Evolutionary conservation across 1,284 basidiomycete species (phyloP).

Genomic region (Ceratobasidium sp.): DNA sequence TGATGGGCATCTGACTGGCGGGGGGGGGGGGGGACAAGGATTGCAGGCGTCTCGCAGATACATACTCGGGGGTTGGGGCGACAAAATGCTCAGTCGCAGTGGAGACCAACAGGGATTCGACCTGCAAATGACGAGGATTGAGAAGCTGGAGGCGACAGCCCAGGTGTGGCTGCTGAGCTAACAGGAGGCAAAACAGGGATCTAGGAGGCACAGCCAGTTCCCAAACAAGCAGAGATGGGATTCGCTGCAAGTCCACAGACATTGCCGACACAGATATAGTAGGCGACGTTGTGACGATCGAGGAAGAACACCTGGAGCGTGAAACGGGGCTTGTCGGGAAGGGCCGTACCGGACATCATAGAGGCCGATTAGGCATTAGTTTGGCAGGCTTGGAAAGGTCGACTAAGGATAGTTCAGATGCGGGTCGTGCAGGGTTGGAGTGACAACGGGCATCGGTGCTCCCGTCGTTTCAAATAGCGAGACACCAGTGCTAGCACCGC

Average conservation of each 20-base stretch:
- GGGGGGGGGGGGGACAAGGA: constrained; percentile 27
- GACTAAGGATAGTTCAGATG: constrained; percentile 2
- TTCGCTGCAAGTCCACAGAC: neutral
- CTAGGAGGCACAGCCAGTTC: neutral
- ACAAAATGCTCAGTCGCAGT: neutral
- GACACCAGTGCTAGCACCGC: too few species aligned
- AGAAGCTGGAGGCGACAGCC: constrained; percentile 4
- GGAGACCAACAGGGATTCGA: neutral
- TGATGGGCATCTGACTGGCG: neutral
- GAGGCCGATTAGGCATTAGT: neutral
- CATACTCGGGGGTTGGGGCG: constrained; percentile 6
- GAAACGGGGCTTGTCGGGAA: constrained; percentile 29
- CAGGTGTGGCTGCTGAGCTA: constrained; percentile 17
- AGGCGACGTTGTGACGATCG: constrained; percentile 8
- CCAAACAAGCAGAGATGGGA: neutral
- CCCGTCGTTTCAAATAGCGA: neutral
- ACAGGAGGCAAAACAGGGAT: constrained; percentile 5
- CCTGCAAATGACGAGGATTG: neutral
- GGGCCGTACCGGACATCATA: neutral
- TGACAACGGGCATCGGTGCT: neutral
- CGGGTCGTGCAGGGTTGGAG: neutral
- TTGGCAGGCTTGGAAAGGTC: constrained; percentile 9
- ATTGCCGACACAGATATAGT: neutral
- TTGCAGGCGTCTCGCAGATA: neutral
- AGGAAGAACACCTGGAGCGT: neutral